These are phyloP conservation scores for Apiospora pterosperma DNA, from an alignment of 2,329 filamentous ascomycete genomes.

Conservation along the genomic window DNA sequence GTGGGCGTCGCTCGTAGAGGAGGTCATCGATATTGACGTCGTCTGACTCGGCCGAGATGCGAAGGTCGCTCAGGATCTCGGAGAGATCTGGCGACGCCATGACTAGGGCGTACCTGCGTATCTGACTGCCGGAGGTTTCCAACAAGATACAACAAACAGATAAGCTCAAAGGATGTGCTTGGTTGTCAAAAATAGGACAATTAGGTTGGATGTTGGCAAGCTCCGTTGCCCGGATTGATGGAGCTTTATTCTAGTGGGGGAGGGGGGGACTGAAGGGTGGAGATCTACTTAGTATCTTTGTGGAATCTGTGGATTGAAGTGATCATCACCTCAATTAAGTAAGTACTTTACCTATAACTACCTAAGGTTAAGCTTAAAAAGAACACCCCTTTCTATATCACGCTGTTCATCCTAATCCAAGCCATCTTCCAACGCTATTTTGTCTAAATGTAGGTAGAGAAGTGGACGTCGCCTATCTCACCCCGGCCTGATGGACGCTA, in stretches of 20 bases:
- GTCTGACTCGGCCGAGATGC: constrained; percentile 32
- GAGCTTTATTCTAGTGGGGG: background rate
- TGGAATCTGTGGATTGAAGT: no score
- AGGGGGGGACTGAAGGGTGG: background rate
- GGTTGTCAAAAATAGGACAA: background rate
- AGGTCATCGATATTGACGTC: constrained; percentile 53
- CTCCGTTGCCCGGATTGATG: background rate
- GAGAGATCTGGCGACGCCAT: constrained; percentile 30
- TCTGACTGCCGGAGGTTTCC: background rate
- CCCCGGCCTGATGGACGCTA: no score
- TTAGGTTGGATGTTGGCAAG: background rate
- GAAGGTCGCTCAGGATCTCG: constrained; percentile 48
- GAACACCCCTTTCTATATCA: no score
- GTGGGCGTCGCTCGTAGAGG: constrained; percentile 43
- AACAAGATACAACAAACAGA: background rate
- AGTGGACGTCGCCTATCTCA: no score
- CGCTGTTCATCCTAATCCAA: no score
- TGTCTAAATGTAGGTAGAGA: no score
- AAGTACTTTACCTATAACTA: no score
- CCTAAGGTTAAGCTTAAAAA: no score
- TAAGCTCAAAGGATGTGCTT: background rate
- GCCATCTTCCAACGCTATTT: no score
- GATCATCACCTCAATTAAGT: background rate
- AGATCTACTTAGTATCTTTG: no score
- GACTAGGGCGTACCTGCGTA: background rate